A percentile compares a stretch with the other conserved stretches of the same genome.
Conservation (phyloP, 495 filamentous ascomycete genomes). For the Aspergillus cristatus region DNA sequence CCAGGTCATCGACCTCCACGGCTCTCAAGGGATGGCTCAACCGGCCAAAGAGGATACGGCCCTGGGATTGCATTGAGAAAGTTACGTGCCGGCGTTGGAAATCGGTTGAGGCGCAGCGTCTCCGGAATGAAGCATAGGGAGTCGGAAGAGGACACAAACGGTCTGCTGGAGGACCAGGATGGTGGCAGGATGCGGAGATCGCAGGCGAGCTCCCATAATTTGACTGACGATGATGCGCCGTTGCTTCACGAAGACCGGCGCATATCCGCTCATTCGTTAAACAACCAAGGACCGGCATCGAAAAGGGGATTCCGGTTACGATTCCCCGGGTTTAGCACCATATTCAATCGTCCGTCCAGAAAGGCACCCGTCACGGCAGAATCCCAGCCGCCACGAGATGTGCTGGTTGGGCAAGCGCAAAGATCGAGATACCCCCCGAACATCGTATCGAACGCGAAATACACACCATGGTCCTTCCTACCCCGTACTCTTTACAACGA, state of each 20-base stretch:
- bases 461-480: constrained; percentile 91
- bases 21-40: constrained; percentile 32
- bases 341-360: constrained; percentile 14
- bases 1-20: constrained; percentile 25
- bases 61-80: constrained; percentile 62
- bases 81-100: constrained; percentile 56
- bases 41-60: constrained; percentile 34
- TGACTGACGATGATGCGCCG: constrained; percentile 55
- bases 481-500: constrained; percentile 94
- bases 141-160: constrained; percentile 46
- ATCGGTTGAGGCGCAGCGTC: constrained; percentile 41
- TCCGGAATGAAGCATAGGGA: constrained; percentile 31
- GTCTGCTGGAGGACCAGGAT: constrained; percentile 42
- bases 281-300: constrained; percentile 15
- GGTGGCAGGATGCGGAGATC: constrained; percentile 30
- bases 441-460: constrained; percentile 92
- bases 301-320: constrained; percentile 18
- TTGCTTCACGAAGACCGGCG: constrained; percentile 40
- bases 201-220: constrained; percentile 43
- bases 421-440: constrained; percentile 50
- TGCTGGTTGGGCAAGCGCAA: constrained; percentile 35
- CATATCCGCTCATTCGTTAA: constrained; percentile 21
- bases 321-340: constrained; percentile 21
- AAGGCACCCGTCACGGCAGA: constrained; percentile 13
- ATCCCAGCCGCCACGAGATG: constrained; percentile 31